Evolutionary conservation across 2,329 filamentous ascomycete species (phyloP), one percentile per base, ranked within the genome.

Genomic region (Venturia asperata): DNA sequence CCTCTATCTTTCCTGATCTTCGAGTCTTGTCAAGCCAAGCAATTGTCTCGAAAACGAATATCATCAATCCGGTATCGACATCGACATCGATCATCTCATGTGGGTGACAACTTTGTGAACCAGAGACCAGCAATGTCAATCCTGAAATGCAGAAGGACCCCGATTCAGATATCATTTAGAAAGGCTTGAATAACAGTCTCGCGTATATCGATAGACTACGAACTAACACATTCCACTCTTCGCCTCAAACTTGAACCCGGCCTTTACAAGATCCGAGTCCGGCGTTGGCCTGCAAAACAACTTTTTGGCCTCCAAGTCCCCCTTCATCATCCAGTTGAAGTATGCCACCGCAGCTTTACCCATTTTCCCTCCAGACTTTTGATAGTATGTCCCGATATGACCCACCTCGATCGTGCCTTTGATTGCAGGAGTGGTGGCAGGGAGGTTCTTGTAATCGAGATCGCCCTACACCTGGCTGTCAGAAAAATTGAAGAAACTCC

Each of bases 281-380:
- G 24, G 27, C 7, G 34, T 15, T 9, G 64, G 64, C 56, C 58
- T 56, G 45, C 34, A 37, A 34, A 62, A 62, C 30, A 30, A 42
- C 17, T 30, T 39, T 27, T 66, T 66, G n/a, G 65, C 43, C n/a
- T 45, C 43, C 30, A 30, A 21, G 61, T 64, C 52, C 5, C 24
- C 63, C 21, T 60, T 39, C 27, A 58, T 60, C 55, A n/a, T 39
- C 65, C 65, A 66, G 2, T 61, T 39, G 41, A 66, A 49, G 47
- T 52, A 66, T 6, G 62, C 49, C n/a, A 66, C 65, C 1, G 62
- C 62, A 65, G 65, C 65, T 49, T 66, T 37, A 11, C 61, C 65
- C 30, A 39, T 30, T 34, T 60, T 65, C 1, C 65, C 65, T 37
- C 65, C 65, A 21, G 61, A 66, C 47, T 41, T 60, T 21, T 41